A percentile compares a stretch with the other conserved stretches of the same genome.
phyloP scores from a whole-genome alignment of 495 filamentous ascomycete species.

The Pyrenula aspistea region DNA sequence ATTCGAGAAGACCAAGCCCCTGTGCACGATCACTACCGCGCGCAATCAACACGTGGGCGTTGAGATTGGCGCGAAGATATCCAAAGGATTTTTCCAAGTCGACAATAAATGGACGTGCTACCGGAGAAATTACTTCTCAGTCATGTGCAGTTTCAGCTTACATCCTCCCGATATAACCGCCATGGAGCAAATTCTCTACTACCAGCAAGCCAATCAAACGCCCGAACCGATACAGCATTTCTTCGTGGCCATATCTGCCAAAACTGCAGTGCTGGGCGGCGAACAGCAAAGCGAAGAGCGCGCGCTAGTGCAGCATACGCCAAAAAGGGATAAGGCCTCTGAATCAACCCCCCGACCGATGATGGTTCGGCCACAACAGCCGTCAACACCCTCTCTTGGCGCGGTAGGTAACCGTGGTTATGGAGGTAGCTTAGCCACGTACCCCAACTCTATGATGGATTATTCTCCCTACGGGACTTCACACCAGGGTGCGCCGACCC shows the following conservation, averaged over 20 bases:
- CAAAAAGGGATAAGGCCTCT: slow-evolving; percentile 88
- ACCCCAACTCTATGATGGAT: slow-evolving; percentile 2
- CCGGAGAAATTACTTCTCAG: slow-evolving; percentile 86
- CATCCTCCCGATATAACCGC: slow-evolving; percentile 17
- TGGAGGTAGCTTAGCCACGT: slow-evolving; percentile 19
- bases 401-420: slow-evolving; percentile 8
- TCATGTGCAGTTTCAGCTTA: slow-evolving; percentile 70
- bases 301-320: slow-evolving; percentile 87
- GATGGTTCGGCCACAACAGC: slow-evolving; percentile 53
- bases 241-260: slow-evolving; percentile 66
- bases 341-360: slow-evolving; percentile 65
- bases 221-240: slow-evolving; percentile 51
- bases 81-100: slow-evolving; percentile 81
- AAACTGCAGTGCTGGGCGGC: slow-evolving; percentile 60
- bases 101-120: slow-evolving; percentile 96
- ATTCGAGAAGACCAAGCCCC: slow-evolving; percentile 40
- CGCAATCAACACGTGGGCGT: slow-evolving; percentile 52
- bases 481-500: slow-evolving; percentile 14
- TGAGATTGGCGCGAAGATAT: slow-evolving; percentile 74
- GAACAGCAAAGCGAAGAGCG: slow-evolving; percentile 59
- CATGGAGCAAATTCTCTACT: slow-evolving; percentile 33
- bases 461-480: background rate
- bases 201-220: slow-evolving; percentile 36
- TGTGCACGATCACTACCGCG: slow-evolving; percentile 45
- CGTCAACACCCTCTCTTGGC: slow-evolving; percentile 29